Percentiles rank a stretch among this genome's conserved stretches.
Evolutionary conservation across 2,329 filamentous ascomycete species (phyloP).

Genomic region (Xylariaceae sp.): DNA sequence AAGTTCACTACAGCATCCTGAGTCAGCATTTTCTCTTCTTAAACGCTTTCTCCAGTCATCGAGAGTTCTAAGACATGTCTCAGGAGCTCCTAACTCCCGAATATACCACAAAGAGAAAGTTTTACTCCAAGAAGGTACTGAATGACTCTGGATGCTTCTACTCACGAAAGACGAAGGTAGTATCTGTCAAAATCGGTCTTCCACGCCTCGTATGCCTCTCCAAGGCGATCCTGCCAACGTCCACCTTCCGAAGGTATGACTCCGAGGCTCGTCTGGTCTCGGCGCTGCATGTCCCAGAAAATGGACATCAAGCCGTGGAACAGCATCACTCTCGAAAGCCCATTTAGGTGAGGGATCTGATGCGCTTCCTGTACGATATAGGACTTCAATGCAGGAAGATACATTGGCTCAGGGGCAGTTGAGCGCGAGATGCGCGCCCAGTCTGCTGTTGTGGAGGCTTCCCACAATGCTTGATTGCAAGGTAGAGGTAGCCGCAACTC

Average conservation of each 20-base stretch:
- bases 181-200: constrained; percentile 60
- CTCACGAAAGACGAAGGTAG: constrained; percentile 38
- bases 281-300: constrained; percentile 62
- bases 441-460: constrained; percentile 54
- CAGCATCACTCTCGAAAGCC: constrained; percentile 55
- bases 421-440: constrained; percentile 49
- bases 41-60: too few species aligned
- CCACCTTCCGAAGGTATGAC: constrained; percentile 34
- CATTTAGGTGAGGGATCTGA: constrained; percentile 48
- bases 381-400: constrained; percentile 56
- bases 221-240: constrained; percentile 54
- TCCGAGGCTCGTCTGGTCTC: constrained; percentile 63
- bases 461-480: constrained; percentile 58
- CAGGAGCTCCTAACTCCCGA: too few species aligned
- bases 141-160: too few species aligned
- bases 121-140: too few species aligned
- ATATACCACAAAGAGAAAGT: too few species aligned
- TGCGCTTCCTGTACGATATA: constrained; percentile 53
- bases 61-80: too few species aligned
- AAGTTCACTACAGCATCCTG: too few species aligned
- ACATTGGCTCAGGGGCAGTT: constrained; percentile 41
- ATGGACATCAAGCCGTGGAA: constrained; percentile 66
- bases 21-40: too few species aligned
- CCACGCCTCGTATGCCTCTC: constrained; percentile 59
- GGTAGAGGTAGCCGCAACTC: constrained; percentile 61